Evolutionary conservation across 208 protist species (phyloP).

Genomic region (Crithidia fasciculata): DNA sequence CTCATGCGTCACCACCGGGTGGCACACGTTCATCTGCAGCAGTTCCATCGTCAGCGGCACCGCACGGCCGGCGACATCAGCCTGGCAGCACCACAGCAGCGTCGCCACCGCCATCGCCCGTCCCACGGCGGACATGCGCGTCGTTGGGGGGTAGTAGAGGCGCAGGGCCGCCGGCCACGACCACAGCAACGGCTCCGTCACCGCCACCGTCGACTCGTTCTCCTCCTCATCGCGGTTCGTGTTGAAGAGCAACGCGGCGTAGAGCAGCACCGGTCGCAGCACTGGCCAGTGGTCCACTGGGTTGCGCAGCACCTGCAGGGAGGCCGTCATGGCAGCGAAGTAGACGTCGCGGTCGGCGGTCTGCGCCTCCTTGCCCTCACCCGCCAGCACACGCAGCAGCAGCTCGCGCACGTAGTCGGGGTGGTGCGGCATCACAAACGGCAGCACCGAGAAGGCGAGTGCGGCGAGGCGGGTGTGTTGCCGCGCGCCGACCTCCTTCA

Average conservation of each 20-base stretch:
- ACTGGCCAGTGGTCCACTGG: conserved; percentile 44
- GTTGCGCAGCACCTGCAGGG: conserved; percentile 61
- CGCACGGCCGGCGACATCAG: conserved; percentile 26
- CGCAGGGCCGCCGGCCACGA: conserved; percentile 64
- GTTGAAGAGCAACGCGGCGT: conserved; percentile 76
- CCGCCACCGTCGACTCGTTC: conserved; percentile 72
- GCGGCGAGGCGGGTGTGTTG: conserved; percentile 59
- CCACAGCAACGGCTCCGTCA: conserved; percentile 73
- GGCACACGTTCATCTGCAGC: conserved; percentile 66
- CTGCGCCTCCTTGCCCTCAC: conserved; percentile 46
- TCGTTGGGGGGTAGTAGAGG: conserved; percentile 72
- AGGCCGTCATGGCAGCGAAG: conserved; percentile 60
- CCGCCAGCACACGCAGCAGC: conserved; percentile 36
- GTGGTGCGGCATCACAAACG: conserved; percentile 41
- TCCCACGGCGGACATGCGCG: conserved; percentile 71
- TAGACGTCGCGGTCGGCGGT: conserved; percentile 72
- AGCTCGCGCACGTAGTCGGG: conserved; percentile 45
- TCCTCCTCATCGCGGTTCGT: conserved; percentile 79
- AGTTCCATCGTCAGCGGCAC: conserved; percentile 54
- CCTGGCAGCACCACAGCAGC: conserved; percentile 67
- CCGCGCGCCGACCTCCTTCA: conserved; percentile 68
- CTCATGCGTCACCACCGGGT: conserved; percentile 66
- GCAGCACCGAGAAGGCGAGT: conserved; percentile 68
- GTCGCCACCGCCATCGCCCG: conserved; percentile 71
- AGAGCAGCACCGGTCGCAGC: conserved; percentile 61